Evolutionary conservation across 31 red algal genomes (phyloP).

Genomic region (Porphyra umbilicalis): DNA sequence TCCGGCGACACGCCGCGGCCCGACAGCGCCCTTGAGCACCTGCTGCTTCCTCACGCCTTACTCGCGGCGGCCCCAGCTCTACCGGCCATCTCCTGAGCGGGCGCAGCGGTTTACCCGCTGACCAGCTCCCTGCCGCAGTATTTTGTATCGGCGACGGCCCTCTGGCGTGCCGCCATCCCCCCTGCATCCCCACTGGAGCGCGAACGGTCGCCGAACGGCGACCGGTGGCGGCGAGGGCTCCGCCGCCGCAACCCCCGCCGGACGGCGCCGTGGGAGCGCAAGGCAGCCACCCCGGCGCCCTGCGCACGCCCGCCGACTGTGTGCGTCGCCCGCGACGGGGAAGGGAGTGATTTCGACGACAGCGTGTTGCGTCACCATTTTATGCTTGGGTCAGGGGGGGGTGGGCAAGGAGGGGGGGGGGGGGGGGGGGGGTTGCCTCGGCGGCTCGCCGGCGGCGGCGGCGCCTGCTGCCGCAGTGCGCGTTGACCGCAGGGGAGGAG

Average conservation of each 20-base stretch:
- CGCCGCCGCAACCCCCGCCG: too few species aligned
- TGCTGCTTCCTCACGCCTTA: neutral
- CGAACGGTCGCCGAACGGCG: too few species aligned
- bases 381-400: neutral
- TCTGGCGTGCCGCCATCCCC: too few species aligned
- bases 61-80: neutral
- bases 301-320: neutral
- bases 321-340: neutral
- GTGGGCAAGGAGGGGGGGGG: neutral
- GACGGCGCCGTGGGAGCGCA: too few species aligned
- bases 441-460: neutral
- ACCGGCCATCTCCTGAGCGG: too few species aligned
- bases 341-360: neutral
- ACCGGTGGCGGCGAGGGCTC: too few species aligned
- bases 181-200: too few species aligned
- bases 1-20: neutral
- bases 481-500: neutral
- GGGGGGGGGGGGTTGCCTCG: neutral
- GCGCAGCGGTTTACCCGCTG: neutral
- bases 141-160: too few species aligned
- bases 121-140: neutral
- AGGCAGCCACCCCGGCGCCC: neutral
- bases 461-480: too few species aligned
- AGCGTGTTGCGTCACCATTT: neutral
- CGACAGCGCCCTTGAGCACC: neutral